Evolutionary conservation across 1,284 basidiomycete genomes (phyloP).

Genomic region (Marasmius fiardii): DNA sequence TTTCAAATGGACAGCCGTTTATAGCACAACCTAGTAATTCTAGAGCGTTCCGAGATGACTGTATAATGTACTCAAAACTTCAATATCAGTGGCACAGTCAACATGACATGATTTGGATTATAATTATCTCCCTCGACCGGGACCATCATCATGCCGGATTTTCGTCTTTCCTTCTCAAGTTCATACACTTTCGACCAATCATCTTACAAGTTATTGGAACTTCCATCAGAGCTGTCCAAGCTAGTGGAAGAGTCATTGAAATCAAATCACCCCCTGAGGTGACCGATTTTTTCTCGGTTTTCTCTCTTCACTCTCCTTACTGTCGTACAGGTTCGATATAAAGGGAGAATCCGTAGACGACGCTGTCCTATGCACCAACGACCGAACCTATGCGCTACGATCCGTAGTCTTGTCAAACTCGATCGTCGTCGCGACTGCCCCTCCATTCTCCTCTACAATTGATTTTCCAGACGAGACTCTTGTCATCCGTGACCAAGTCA

Average conservation of each 20-base stretch:
- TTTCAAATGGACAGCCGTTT: not conserved
- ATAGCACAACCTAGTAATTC: not conserved
- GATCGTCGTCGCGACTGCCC: conserved; percentile 67
- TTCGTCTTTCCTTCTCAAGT: conserved; percentile 52
- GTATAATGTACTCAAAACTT: too few relatives aligned
- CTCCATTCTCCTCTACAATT: conserved; percentile 30
- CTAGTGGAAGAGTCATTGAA: conserved; percentile 43
- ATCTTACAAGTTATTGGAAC: conserved; percentile 64
- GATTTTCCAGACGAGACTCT: conserved; percentile 35
- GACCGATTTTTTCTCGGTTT: not conserved
- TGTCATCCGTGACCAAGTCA: conserved; percentile 68
- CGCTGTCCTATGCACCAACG: conserved; percentile 81
- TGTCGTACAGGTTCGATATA: conserved; percentile 61
- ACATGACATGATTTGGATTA: too few relatives aligned
- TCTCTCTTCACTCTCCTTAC: not conserved
- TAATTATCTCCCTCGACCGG: too few relatives aligned
- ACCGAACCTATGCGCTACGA: conserved; percentile 78
- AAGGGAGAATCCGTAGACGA: conserved; percentile 81
- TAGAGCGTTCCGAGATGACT: too few relatives aligned
- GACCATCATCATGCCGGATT: conserved; percentile 39
- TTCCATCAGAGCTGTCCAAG: conserved; percentile 59
- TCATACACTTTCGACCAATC: conserved; percentile 42
- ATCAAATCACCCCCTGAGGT: conserved; percentile 30
- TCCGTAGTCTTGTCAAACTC: conserved; percentile 86
- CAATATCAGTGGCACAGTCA: too few relatives aligned